Conservation (phyloP, 495 filamentous ascomycete species). For the Tuber borchii region DNA sequence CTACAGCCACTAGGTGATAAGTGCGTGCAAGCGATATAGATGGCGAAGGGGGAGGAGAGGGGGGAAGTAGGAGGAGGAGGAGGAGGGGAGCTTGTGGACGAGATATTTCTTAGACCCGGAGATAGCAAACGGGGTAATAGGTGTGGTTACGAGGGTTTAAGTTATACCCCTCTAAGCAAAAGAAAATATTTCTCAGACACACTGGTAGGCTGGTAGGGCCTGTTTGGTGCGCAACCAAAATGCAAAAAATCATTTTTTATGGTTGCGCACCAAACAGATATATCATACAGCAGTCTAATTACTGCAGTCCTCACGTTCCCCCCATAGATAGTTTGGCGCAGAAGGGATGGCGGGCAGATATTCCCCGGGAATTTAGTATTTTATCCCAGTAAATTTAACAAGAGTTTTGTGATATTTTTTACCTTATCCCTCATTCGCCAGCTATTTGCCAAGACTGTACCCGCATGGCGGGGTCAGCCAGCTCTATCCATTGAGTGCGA, state of each 20-base stretch:
- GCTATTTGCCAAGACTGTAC: slow-evolving; percentile 8
- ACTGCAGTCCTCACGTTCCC: neutral
- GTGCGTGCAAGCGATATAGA: neutral
- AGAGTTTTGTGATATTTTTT: neutral
- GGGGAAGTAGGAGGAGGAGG: too few species aligned
- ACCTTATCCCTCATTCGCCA: slow-evolving; percentile 12
- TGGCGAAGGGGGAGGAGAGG: neutral
- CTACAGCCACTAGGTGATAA: neutral
- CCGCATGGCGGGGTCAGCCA: neutral
- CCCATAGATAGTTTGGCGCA: neutral
- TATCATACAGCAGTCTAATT: too few species aligned
- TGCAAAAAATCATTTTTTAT: too few species aligned
- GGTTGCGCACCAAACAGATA: too few species aligned
- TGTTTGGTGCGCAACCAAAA: too few species aligned
- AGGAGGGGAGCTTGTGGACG: neutral
- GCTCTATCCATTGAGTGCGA: neutral
- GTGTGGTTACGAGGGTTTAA: neutral
- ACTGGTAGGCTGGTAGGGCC: too few species aligned
- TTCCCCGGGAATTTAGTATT: neutral
- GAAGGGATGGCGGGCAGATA: neutral
- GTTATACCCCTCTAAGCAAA: neutral
- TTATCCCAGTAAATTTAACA: too few species aligned
- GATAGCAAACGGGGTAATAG: neutral
- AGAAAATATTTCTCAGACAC: neutral
- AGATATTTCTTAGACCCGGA: neutral